Percentiles rank a stretch among this genome's conserved stretches.
These are phyloP conservation scores for Globisporangium echinulatum DNA, from an alignment of 352 stramenopile species.

Conservation along the genomic window DNA sequence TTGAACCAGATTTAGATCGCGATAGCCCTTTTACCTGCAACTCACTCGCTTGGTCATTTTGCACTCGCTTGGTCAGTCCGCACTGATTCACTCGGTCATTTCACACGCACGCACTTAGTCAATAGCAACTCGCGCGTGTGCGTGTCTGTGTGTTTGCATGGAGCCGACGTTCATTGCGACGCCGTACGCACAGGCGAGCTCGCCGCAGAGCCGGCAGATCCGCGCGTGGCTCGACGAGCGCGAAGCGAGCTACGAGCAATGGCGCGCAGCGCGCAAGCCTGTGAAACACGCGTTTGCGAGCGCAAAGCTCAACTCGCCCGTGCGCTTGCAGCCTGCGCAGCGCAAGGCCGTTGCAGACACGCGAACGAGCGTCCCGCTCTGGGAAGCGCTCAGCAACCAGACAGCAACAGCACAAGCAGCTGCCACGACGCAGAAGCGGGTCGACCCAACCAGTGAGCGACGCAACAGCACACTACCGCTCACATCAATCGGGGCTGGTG, in stretches of 20 bases:
- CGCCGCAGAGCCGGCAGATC: slow-evolving; percentile 34
- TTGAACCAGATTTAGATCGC: no score
- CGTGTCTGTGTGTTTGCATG: slow-evolving; percentile 14
- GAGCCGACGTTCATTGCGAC: slow-evolving; percentile 48
- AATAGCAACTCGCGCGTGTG: background rate
- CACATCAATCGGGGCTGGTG: background rate
- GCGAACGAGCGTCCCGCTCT: slow-evolving; percentile 17
- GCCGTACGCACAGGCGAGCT: slow-evolving; percentile 34
- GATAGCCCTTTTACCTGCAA: no score
- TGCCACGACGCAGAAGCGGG: background rate
- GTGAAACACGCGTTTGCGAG: slow-evolving; percentile 40
- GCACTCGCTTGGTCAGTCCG: no score
- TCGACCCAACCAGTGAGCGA: background rate
- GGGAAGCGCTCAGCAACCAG: slow-evolving; percentile 12
- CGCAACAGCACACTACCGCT: no score
- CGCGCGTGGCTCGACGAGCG: slow-evolving; percentile 45
- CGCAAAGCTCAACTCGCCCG: slow-evolving; percentile 40
- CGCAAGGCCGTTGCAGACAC: background rate
- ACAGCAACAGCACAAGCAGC: background rate
- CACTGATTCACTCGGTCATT: no score
- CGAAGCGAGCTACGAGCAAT: slow-evolving; percentile 37
- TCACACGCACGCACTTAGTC: no score
- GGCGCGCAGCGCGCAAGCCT: slow-evolving; percentile 29
- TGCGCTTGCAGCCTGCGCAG: slow-evolving; percentile 12
- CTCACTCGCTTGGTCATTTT: no score